Conservation (phyloP, 257 asterid genomes). For the Scutellaria galericulata region DNA sequence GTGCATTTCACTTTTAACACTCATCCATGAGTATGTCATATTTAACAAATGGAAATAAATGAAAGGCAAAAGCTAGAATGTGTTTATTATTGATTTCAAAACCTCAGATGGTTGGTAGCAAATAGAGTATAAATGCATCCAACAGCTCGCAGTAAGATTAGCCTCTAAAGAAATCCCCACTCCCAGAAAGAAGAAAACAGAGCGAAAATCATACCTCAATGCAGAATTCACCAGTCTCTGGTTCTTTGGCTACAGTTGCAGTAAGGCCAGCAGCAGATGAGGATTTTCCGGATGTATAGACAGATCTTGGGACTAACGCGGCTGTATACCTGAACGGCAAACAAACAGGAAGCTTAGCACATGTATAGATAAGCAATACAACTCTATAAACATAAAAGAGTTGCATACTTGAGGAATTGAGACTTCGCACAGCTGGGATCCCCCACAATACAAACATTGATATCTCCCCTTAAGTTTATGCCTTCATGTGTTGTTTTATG, state of each 20-base stretch:
- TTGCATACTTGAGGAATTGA: constrained; percentile 85
- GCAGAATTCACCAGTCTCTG: constrained; percentile 99
- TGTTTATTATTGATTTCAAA: background rate
- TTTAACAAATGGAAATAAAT: background rate
- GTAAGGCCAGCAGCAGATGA: constrained; percentile 99
- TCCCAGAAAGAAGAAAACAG: background rate
- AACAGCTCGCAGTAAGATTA: constrained; percentile 9
- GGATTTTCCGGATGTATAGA: constrained; percentile 96
- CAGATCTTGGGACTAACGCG: constrained; percentile 92
- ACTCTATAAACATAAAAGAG: constrained; percentile 12
- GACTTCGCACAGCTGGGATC: constrained; percentile 99
- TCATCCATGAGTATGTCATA: background rate
- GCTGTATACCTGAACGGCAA: constrained; percentile 69
- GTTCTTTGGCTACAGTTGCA: constrained; percentile 99
- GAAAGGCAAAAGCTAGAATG: background rate
- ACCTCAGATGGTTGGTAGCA: background rate
- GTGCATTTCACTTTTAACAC: background rate
- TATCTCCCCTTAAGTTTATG: constrained; percentile 96
- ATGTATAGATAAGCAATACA: constrained; percentile 19
- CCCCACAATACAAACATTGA: constrained; percentile 96
- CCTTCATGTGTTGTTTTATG: constrained; percentile 97
- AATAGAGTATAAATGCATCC: background rate
- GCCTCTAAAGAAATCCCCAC: constrained; percentile 8
- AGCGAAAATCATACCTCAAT: constrained; percentile 74
- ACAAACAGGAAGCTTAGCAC: constrained; percentile 11